Percentiles rank a stretch among this genome's conserved stretches.
These are phyloP conservation scores for Mycena citricolor DNA, from an alignment of 1,284 basidiomycete genomes.

Conservation along the genomic window DNA sequence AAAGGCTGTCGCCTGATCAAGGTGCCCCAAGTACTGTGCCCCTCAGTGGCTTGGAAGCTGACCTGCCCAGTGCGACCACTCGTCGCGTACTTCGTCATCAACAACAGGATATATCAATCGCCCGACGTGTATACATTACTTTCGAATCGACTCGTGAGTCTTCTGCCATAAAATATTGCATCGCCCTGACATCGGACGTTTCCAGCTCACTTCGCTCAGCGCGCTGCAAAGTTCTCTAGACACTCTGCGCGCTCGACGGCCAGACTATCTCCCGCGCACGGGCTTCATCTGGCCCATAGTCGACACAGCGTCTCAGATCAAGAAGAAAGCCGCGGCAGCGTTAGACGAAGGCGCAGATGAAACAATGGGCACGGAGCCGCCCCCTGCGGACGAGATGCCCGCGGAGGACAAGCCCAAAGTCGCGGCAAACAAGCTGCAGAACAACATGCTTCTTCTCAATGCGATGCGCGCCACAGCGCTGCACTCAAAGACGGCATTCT, in stretches of 20 bases:
- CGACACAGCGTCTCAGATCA: constrained; percentile 44
- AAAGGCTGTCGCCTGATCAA: constrained; percentile 76
- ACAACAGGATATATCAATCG: constrained; percentile 83
- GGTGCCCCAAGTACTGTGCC: constrained; percentile 44
- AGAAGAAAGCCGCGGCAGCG: constrained; percentile 43
- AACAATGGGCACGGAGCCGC: not conserved
- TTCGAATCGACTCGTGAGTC: constrained; percentile 74
- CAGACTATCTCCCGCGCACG: constrained; percentile 75
- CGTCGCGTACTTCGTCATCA: constrained; percentile 81
- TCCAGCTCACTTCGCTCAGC: constrained; percentile 67
- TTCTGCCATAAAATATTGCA: constrained; percentile 1
- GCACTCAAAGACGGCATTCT: constrained; percentile 57
- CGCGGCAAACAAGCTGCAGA: constrained; percentile 49
- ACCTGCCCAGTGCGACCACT: constrained; percentile 60
- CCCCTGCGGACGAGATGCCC: constrained; percentile 26
- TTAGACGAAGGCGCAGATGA: constrained; percentile 28
- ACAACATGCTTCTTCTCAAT: constrained; percentile 63
- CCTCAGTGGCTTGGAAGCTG: constrained; percentile 6
- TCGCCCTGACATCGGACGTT: not conserved
- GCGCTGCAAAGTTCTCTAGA: constrained; percentile 74
- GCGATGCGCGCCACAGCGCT: constrained; percentile 75
- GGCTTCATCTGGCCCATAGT: constrained; percentile 80
- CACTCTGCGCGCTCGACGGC: constrained; percentile 64
- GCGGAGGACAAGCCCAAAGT: constrained; percentile 32
- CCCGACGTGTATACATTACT: constrained; percentile 81